phyloP scores from a whole-genome alignment of 768 basidiomycete genomes.

The Sporobolomyces phaffii region DNA sequence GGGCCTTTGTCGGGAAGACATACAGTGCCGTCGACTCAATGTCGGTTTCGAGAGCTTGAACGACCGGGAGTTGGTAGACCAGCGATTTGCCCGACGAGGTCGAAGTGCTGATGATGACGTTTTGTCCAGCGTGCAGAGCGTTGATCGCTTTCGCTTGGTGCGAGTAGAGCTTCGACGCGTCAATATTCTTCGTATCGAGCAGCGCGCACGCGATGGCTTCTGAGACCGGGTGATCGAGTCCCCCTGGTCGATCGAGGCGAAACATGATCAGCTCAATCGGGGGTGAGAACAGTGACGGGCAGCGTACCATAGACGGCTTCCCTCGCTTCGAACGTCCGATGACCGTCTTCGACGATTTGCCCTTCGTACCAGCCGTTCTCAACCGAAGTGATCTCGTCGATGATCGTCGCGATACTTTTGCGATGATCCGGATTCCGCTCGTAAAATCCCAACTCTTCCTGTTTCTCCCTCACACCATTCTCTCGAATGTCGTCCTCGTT shows the following conservation, averaged over 20 bases:
- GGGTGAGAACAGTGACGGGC: not conserved
- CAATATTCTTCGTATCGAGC: slow-evolving; percentile 57
- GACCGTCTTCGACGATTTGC: slow-evolving; percentile 58
- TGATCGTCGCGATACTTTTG: slow-evolving; percentile 56
- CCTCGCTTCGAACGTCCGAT: slow-evolving; percentile 55
- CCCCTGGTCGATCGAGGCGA: slow-evolving; percentile 46
- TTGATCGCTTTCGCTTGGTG: slow-evolving; percentile 70
- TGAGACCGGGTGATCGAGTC: slow-evolving; percentile 59
- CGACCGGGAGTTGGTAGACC: slow-evolving; percentile 60
- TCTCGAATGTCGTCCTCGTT: slow-evolving; percentile 17
- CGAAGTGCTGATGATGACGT: slow-evolving; percentile 82
- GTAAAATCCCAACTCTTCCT: slow-evolving; percentile 40
- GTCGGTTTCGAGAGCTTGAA: slow-evolving; percentile 62
- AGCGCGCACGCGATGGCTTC: slow-evolving; percentile 56
- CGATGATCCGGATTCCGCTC: slow-evolving; percentile 49
- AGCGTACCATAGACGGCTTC: slow-evolving; percentile 54
- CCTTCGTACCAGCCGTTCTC: slow-evolving; percentile 61
- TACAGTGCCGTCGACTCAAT: slow-evolving; percentile 64
- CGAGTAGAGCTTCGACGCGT: slow-evolving; percentile 54
- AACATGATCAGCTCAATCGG: no score
- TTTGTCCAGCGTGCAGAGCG: slow-evolving; percentile 49
- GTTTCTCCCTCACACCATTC: slow-evolving; percentile 25
- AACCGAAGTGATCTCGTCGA: slow-evolving; percentile 54
- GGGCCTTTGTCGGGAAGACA: slow-evolving; percentile 87
- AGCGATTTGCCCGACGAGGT: slow-evolving; percentile 60